Conservation (phyloP, 2,329 filamentous ascomycete genomes). For the Corynespora cassiicola region DNA sequence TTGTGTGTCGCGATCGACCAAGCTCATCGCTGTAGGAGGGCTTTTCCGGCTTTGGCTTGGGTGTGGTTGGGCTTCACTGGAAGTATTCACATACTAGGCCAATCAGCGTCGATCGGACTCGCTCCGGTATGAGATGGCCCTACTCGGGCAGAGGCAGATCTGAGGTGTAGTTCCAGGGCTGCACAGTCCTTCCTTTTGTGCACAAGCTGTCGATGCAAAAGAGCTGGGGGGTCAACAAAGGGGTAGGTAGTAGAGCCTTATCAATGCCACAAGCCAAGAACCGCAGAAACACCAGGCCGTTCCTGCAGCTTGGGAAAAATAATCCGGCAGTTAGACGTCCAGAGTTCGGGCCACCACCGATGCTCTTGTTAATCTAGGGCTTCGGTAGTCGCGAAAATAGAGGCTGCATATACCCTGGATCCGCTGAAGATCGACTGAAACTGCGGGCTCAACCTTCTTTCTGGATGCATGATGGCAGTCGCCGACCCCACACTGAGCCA, state of each 20-base stretch:
- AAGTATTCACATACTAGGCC: neutral
- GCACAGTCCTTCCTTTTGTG: no score
- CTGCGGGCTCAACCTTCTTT: slow-evolving; percentile 6
- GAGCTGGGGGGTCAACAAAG: slow-evolving; percentile 7
- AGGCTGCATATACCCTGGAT: no score
- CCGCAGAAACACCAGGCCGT: neutral
- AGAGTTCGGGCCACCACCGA: no score
- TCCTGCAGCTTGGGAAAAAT: no score
- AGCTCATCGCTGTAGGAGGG: neutral
- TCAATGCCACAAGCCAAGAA: neutral
- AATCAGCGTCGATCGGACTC: slow-evolving; percentile 2
- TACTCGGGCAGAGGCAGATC: no score
- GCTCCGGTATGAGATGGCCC: slow-evolving; percentile 1
- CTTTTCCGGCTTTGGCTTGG: neutral
- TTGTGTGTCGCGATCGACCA: neutral
- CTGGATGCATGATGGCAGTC: slow-evolving; percentile 15
- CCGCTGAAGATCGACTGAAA: slow-evolving; percentile 3
- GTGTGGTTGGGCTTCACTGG: slow-evolving; percentile 7
- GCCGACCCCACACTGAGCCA: slow-evolving; percentile 19
- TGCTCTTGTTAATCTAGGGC: slow-evolving; percentile 4
- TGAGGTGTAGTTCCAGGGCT: no score
- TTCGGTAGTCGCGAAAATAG: no score
- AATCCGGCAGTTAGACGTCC: no score
- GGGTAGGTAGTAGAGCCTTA: slow-evolving; percentile 4
- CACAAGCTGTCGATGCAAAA: slow-evolving; percentile 4